Conservation (phyloP, 345 rosid genomes). For the Bruguiera sexangula region DNA sequence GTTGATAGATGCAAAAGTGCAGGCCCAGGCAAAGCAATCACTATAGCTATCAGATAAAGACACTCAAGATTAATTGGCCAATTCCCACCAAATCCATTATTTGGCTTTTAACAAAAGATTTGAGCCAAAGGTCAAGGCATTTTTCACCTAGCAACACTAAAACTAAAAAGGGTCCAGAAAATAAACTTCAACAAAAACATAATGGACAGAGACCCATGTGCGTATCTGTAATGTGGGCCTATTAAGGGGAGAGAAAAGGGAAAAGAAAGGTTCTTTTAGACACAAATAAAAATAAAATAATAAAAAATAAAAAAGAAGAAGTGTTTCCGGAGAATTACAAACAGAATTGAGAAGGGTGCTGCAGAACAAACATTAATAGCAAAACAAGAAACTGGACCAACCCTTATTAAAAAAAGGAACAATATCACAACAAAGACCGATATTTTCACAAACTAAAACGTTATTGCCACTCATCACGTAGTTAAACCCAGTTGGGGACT, state of each 20-base stretch:
- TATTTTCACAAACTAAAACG: background rate
- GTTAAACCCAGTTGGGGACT: too few relatives aligned
- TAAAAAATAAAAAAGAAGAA: background rate
- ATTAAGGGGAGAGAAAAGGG: too few relatives aligned
- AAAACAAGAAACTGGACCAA: slow-evolving; percentile 13
- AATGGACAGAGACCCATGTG: background rate
- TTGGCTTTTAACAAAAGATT: slow-evolving; percentile 2
- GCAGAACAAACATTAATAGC: background rate
- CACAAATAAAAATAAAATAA: background rate
- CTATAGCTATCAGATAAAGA: background rate
- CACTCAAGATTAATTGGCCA: slow-evolving; percentile 7
- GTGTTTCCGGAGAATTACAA: background rate
- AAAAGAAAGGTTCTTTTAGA: background rate
- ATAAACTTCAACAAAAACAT: background rate
- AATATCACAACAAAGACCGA: background rate
- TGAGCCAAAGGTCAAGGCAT: slow-evolving; percentile 1
- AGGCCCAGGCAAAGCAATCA: slow-evolving; percentile 11
- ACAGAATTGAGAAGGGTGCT: background rate
- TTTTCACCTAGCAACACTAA: slow-evolving; percentile 8
- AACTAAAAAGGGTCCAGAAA: background rate
- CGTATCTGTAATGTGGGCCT: slow-evolving; percentile 16
- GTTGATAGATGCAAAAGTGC: background rate
- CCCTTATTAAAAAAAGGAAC: background rate
- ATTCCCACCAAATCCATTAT: slow-evolving; percentile 22
- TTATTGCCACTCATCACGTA: too few relatives aligned